Base-by-base conservation (phyloP, 2,329 filamentous ascomycete genomes). In the Pseudocercospora macadamiae region DNA sequence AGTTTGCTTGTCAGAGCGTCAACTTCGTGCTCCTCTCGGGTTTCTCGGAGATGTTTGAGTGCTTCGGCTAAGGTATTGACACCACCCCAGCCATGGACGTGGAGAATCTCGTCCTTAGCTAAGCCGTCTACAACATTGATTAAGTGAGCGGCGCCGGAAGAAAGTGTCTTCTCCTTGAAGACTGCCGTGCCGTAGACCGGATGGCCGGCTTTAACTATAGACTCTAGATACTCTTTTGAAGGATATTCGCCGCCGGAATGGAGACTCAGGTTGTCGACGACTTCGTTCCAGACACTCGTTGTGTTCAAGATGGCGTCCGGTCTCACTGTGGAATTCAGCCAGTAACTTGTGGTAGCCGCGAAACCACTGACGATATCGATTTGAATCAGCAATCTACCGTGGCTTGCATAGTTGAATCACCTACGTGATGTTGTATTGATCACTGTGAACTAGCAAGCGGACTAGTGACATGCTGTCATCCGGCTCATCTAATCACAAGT, bases 51-150 rank as follows among this genome's bases (percentile, higher is more conserved):
- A 16, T 77, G 66, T 48, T 75, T 65, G 3, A 84, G 72, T 1
- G 77, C 80, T 61, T 81, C 76, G 3, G 81, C 82, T 2, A 84
- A 74, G 1, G 80, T 76, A 51, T 82, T 83, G 9, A 77, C 75
- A 7, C 82, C 82, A 6, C 81, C 82, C 82, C 81, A 84, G 57
- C 58, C 55, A 8, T 60, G 61, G 5, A 83, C 72, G 76, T 79
- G 83, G 3, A 83, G 74, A 2, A 78, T 77, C 6, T 76, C 67
- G 2, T 73, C 68, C n/a, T 55, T 39, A 5, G 25, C 5, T 30
- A 51, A 66, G 2, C 73, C 68, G 21, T 59, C 57, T 1, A 59
- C n/a, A 3, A 47, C 39, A 6, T 51, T 45, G 34, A 59, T 59
- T n/a, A 59, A 28, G 5, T 42, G 44, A 19, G 49, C 26, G 2